Conservation (phyloP, 768 basidiomycete genomes). For the Amanita rubescens region DNA sequence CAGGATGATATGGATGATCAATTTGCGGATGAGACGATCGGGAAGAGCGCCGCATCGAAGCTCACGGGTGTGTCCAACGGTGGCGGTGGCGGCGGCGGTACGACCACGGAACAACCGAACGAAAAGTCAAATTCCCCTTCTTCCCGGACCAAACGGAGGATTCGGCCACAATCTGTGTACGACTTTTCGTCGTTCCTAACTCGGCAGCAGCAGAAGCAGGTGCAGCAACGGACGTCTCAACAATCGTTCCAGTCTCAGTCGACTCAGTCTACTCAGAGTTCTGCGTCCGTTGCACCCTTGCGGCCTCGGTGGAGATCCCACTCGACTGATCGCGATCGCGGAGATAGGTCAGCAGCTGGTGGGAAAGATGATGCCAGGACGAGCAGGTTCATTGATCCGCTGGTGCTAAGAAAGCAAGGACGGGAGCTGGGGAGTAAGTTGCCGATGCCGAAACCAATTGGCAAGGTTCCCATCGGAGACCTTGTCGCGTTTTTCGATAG, state of each 20-base stretch:
- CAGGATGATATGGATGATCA: conserved; percentile 32
- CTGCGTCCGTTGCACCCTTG: conserved; percentile 24
- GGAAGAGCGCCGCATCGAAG: conserved; percentile 39
- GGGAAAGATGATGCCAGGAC: conserved; percentile 18
- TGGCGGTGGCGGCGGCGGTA: background rate
- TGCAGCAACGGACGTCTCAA: conserved; percentile 14
- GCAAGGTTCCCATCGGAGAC: conserved; percentile 69
- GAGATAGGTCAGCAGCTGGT: conserved; percentile 11
- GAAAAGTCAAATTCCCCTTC: conserved; percentile 18
- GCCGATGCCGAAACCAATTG: conserved; percentile 38
- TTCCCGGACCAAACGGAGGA: conserved; percentile 24
- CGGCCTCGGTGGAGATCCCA: conserved; percentile 30
- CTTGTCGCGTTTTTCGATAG: conserved; percentile 81
- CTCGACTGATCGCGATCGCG: conserved; percentile 28
- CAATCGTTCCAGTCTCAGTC: conserved; percentile 8
- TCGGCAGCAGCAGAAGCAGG: conserved; percentile 18
- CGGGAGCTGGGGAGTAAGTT: conserved; percentile 30
- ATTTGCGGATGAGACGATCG: conserved; percentile 55
- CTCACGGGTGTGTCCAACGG: conserved; percentile 11
- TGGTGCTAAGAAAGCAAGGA: conserved; percentile 61
- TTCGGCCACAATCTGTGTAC: conserved; percentile 57
- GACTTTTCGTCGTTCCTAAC: conserved; percentile 32
- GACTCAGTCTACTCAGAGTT: conserved; percentile 6
- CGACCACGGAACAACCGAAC: conserved; percentile 9
- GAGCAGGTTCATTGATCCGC: conserved; percentile 70